phyloP scores from a whole-genome alignment of 2,329 filamentous ascomycete species.

The Cladophialophora psammophila region DNA sequence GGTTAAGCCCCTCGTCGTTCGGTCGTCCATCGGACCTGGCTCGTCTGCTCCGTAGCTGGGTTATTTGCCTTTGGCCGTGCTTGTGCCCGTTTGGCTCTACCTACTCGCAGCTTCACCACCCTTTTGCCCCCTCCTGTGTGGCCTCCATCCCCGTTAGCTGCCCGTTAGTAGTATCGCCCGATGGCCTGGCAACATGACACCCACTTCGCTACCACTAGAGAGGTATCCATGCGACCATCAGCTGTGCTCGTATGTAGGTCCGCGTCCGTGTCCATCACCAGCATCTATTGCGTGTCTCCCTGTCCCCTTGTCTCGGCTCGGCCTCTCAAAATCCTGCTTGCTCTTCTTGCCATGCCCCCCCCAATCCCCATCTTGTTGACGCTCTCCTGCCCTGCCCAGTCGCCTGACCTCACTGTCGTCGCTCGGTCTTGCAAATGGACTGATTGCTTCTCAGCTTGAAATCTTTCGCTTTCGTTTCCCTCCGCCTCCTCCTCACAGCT shows the following conservation, averaged over 20 bases:
- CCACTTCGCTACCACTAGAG: conserved; percentile 22
- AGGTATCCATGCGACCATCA: conserved; percentile 18
- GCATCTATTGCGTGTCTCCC: conserved; percentile 16
- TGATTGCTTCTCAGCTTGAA: conserved; percentile 6
- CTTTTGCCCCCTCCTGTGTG: background rate
- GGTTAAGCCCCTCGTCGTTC: no score
- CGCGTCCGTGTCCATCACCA: conserved; percentile 10
- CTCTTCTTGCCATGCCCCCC: conserved; percentile 8
- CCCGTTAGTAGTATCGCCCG: background rate
- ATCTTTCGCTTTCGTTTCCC: background rate
- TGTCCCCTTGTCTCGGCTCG: conserved; percentile 24
- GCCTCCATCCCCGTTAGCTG: background rate
- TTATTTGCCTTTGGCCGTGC: no score
- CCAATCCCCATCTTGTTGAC: conserved; percentile 14
- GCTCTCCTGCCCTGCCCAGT: background rate
- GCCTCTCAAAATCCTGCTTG: conserved; percentile 7
- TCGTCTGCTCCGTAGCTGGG: no score
- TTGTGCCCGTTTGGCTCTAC: no score
- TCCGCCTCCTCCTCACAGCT: conserved; percentile 1
- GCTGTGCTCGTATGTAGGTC: conserved; percentile 1
- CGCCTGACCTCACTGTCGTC: conserved; percentile 31
- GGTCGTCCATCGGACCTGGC: no score
- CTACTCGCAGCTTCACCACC: no score
- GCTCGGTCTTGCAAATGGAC: conserved; percentile 10
- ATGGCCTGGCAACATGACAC: conserved; percentile 15